Conservation (phyloP, 148 eudicot species). For the Cornus florida region DNA sequence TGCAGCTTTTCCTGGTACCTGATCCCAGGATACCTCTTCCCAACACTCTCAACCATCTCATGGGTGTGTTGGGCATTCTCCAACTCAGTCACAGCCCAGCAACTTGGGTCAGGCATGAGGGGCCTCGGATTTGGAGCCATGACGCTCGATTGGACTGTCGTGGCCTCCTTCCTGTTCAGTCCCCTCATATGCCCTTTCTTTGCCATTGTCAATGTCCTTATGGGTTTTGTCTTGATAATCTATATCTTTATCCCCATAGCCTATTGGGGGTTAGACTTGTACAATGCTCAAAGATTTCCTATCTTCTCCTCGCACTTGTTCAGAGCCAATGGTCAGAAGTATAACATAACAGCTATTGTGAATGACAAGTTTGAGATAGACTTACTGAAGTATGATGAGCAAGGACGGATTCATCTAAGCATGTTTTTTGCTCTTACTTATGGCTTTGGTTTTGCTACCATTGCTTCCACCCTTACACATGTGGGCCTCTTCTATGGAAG, state of each 20-base stretch:
- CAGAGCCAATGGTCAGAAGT: slow-evolving; percentile 59
- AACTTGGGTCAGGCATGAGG: slow-evolving; percentile 81
- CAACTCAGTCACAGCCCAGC: slow-evolving; percentile 85
- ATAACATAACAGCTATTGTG: slow-evolving; percentile 73
- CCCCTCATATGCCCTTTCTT: slow-evolving; percentile 84
- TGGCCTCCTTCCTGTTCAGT: slow-evolving; percentile 79
- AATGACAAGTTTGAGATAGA: slow-evolving; percentile 75
- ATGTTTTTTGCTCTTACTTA: slow-evolving; percentile 88
- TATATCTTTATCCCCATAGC: slow-evolving; percentile 69
- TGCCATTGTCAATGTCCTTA: slow-evolving; percentile 66
- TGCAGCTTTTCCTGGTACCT: slow-evolving; percentile 81
- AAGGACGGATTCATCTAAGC: slow-evolving; percentile 80
- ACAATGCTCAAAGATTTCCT: slow-evolving; percentile 65
- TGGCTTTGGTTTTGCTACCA: slow-evolving; percentile 91
- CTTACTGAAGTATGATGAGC: slow-evolving; percentile 39
- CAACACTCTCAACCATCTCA: slow-evolving; percentile 77
- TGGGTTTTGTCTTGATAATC: slow-evolving; percentile 62
- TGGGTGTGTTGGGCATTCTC: slow-evolving; percentile 89
- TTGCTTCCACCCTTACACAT: slow-evolving; percentile 81
- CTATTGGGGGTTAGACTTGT: slow-evolving; percentile 86
- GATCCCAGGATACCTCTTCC: slow-evolving; percentile 80
- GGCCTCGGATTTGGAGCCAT: slow-evolving; percentile 85
- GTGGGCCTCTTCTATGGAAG: slow-evolving; percentile 84
- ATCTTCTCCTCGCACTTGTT: slow-evolving; percentile 85
- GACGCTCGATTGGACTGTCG: slow-evolving; percentile 83